A percentile compares a stretch with the other conserved stretches of the same genome.
Evolutionary conservation across 306 rosid genomes (phyloP).

Genomic region (Lathyrus sativus): DNA sequence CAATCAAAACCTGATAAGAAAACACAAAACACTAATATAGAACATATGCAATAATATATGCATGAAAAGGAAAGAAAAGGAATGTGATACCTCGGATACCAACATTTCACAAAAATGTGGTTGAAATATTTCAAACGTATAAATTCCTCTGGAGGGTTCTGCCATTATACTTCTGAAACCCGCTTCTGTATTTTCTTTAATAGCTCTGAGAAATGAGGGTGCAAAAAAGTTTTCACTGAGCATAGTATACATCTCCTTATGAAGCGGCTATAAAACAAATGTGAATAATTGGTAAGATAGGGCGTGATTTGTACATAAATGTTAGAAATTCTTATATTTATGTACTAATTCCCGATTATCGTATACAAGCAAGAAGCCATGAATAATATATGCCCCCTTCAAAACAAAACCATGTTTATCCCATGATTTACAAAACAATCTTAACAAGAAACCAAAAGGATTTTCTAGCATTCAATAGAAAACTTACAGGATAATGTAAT

Average conservation of each 20-base stretch:
- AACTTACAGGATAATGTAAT: slow-evolving; percentile 65
- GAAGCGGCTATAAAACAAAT: slow-evolving; percentile 62
- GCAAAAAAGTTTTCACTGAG: slow-evolving; percentile 68
- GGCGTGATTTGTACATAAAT: slow-evolving; percentile 13
- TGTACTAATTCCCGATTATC: slow-evolving; percentile 26
- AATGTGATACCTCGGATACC: slow-evolving; percentile 73
- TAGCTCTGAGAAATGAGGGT: slow-evolving; percentile 87
- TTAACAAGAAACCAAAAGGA: slow-evolving; percentile 30
- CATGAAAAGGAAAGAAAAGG: slow-evolving; percentile 39
- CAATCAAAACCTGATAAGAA: slow-evolving; percentile 65
- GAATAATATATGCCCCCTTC: slow-evolving; percentile 18
- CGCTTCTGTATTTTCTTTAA: slow-evolving; percentile 68
- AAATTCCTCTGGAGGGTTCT: slow-evolving; percentile 70
- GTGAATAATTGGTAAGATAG: slow-evolving; percentile 31
- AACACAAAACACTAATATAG: slow-evolving; percentile 43
- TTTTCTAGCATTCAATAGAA: slow-evolving; percentile 12
- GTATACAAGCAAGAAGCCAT: slow-evolving; percentile 9
- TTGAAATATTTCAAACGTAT: slow-evolving; percentile 83
- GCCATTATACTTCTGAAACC: slow-evolving; percentile 64
- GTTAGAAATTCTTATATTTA: slow-evolving; percentile 20
- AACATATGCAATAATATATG: slow-evolving; percentile 22
- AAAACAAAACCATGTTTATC: slow-evolving; percentile 26
- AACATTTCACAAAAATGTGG: slow-evolving; percentile 80
- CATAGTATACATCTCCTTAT: slow-evolving; percentile 71
- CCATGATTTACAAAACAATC: slow-evolving; percentile 16